These are phyloP conservation scores for Perkinsus marinus DNA, from an alignment of 169 alveolate species.

Conservation along the genomic window DNA sequence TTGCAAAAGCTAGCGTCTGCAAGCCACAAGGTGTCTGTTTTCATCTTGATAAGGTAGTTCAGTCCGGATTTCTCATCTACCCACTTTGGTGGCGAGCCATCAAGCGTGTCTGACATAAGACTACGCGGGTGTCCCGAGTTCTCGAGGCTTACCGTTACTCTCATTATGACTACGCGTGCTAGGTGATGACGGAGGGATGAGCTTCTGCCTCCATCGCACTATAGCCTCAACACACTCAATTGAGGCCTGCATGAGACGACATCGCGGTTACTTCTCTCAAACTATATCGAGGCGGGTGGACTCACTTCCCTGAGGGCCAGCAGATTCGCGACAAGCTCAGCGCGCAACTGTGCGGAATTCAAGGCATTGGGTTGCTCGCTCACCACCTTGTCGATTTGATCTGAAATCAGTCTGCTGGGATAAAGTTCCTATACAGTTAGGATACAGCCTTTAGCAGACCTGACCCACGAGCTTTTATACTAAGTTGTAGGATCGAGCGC, in stretches of 20 bases:
- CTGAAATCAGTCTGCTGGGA: not conserved
- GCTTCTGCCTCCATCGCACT: conserved; percentile 1
- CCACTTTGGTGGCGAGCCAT: not conserved
- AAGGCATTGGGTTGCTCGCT: not conserved
- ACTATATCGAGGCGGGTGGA: not conserved
- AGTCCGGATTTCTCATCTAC: not conserved
- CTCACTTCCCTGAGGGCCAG: not conserved
- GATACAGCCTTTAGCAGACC: too few species aligned
- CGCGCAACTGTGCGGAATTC: not conserved
- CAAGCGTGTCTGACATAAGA: not conserved
- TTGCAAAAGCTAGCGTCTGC: not conserved
- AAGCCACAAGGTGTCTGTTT: not conserved
- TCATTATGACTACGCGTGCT: too few species aligned
- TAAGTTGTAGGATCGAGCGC: too few species aligned
- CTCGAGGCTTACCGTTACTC: too few species aligned
- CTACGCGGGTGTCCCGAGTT: too few species aligned
- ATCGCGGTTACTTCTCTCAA: not conserved
- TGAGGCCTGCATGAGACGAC: too few species aligned
- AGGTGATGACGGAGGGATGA: not conserved
- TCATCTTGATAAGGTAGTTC: conserved; percentile 11
- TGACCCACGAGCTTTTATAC: too few species aligned
- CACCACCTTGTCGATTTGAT: not conserved
- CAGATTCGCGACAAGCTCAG: not conserved
- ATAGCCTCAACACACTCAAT: conserved; percentile 4
- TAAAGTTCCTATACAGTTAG: too few species aligned